Evolutionary conservation across 2,329 filamentous ascomycete genomes (phyloP), one percentile per base, ranked within the genome.

Genomic region (Talaromyces sp.): DNA sequence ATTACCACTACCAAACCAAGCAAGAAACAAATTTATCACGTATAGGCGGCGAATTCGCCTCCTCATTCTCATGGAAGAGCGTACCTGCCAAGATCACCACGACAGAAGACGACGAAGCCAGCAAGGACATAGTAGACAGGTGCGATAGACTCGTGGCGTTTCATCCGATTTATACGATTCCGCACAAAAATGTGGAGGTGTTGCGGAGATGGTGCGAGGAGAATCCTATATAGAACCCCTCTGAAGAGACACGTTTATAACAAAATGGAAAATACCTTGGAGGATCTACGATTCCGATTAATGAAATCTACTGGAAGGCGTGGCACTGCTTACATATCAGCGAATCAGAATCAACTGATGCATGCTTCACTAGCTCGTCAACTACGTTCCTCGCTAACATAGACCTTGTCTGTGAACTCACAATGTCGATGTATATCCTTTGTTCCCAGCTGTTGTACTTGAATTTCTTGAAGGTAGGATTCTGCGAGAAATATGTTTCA

Each of bases 161-260:
- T 45, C 92, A 97, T 78, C 94, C 94, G 2, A 85, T 97, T 31
- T 97, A 92, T 79, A 90, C 91, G 68, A 89, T 97, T 69, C 91
- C 93, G 4, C 87, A 90, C 77, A 83, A 86, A 67, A 84, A 84
- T 62, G 90, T 89, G 62, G 85, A 89, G 70, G 82, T 82, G 39
- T 87, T 89, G 69, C 85, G 86, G 75, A 79, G 78, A 67, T 91
- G 90, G 78, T 93, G 89, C 77, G 81, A 83, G 68, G 69, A 68
- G 35, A 57, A 59, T 43, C 57, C 61, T 17, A 62, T 67, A 27
- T 64, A 39, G 63, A 47, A 22, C 1, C 3, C 22, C 0, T 11
- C 17, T 3, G 31, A 19, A 37, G n/a, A 37, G 52, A 56, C 3
- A 35, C 19, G 19, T 37, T 39, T 56, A 19, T 37, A 6, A 56